These are phyloP conservation scores for Fragaria iinumae DNA, from an alignment of 306 rosid species.

Conservation along the genomic window DNA sequence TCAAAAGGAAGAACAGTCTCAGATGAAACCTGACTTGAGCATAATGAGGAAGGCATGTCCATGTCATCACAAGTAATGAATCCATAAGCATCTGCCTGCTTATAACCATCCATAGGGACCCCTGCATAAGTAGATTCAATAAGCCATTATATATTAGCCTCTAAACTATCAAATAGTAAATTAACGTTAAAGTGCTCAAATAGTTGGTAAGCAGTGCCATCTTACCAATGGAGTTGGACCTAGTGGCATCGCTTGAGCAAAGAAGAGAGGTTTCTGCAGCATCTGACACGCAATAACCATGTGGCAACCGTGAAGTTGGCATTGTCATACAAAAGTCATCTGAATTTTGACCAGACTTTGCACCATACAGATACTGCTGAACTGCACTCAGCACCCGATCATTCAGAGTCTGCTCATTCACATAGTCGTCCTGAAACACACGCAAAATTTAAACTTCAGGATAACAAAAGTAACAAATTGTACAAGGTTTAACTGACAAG, in stretches of 20 bases:
- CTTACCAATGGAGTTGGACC: not conserved
- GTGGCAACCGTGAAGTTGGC: conserved; percentile 19
- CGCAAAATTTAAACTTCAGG: conserved; percentile 17
- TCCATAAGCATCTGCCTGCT: conserved; percentile 16
- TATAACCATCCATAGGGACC: not conserved
- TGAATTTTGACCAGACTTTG: conserved; percentile 11
- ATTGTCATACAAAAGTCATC: not conserved
- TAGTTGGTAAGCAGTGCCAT: not conserved
- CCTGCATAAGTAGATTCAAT: not conserved
- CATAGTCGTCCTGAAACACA: conserved; percentile 41
- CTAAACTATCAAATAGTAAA: conserved; percentile 3
- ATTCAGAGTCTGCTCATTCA: conserved; percentile 29
- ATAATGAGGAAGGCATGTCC: not conserved
- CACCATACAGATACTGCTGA: not conserved
- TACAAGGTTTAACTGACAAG: not conserved
- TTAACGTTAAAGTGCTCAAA: not conserved
- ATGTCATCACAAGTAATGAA: conserved; percentile 2
- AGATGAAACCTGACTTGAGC: not conserved
- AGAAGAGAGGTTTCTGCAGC: conserved; percentile 5
- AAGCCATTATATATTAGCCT: not conserved
- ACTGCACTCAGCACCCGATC: conserved; percentile 22
- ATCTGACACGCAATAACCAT: not conserved
- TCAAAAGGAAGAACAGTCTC: conserved; percentile 24
- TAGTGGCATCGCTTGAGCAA: not conserved
- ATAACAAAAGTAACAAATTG: not conserved